Evolutionary conservation across 495 filamentous ascomycete species (phyloP), one percentile per base, ranked within the genome.

Genomic region (Aspergillus carlsbadensis): DNA sequence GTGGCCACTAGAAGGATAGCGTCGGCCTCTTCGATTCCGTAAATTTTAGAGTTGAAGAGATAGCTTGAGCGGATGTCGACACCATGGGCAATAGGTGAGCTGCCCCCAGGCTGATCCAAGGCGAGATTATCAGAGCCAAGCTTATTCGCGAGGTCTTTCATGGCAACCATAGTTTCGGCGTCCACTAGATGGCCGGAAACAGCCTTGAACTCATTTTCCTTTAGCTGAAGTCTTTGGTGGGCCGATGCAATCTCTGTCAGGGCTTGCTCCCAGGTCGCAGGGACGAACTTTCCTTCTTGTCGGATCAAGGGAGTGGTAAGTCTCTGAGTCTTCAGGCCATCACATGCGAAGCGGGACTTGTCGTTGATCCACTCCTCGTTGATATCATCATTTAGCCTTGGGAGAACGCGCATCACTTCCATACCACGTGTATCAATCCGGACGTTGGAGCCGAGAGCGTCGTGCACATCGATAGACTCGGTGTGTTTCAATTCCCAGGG

Each of bases 331-430:
- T 87, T 92, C 57, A 98, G 76, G n/a, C 93, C 94, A 74, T 98
- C 94, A 70, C 92, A 96, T 7, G 94, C 93, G 72, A 98, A 98
- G 29, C 94, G 83, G 20, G 91, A 87, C 78, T 98, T 98, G 78
- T 98, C 94, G 67, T 97, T 93, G 67, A 98, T 96, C 94, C 94
- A 98, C 74, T 98, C 94, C 74, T 98, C 94, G 70, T 98, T 98
- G 57, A 98, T 83, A 67, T 98, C 92, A 62, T 98, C 94, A 68
- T 98, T 98, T 46, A 98, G 81, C 62, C 94, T 82, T 14, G 94
- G 94, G 15, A 96, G 65, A 52, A 98, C 81, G 51, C 95, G 84
- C 94, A 98, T 96, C 35, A 98, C 92, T 72, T 97, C 91, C 63
- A 97, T 72, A n/a, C 94, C 94, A 60, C 94, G 82, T 39, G 90